Base-by-base conservation (phyloP, 1,284 basidiomycete genomes). In the Phellopilus nigrolimitatus region DNA sequence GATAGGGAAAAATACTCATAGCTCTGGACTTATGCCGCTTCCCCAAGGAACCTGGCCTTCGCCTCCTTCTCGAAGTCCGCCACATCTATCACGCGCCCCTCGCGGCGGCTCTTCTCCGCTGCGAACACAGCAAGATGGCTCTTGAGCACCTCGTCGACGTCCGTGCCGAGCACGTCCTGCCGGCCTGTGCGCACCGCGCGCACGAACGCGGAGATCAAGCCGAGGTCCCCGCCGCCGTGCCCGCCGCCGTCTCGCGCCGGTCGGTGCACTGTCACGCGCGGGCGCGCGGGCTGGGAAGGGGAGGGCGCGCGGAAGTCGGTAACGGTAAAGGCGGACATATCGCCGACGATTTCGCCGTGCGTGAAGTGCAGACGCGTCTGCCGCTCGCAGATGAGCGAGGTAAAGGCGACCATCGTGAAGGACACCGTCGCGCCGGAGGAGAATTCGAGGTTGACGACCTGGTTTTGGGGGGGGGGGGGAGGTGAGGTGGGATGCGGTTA, bases 81-180 rank as follows among this genome's bases (percentile, higher is more conserved):
- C 60, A 77, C 84, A 61, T 88, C 75, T 1, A 92, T 75, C 3
- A 91, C 80, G 8, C 61, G 69, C 9, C 83, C 84, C 57, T 84
- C 77, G 51, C 65, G 74, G 56, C 90, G 72, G 57, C 86, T 87
- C 58, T 77, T 73, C 70, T 92, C 90, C 34, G 88, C 88, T 44
- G 90, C 90, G 68, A 93, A 92, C 37, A 91, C 88, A 2, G 85
- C 81, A 60, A 92, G 63, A 68, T 92, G 90, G 59, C 84, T 88
- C 63, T 75, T 80, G 55, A 92, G 65, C 24, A 89, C 78, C 50
- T 91, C 86, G 9, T 71, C 68, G 0, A 88, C 71, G 60, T 79
- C 70, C 9, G 86, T 87, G 34, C 81, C 84, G 28, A 91, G 73
- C 37, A 76, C 56, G 1, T 72, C 67, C 68, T 91, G 89, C 50